phyloP scores from a whole-genome alignment of 345 rosid genomes.

The Barbarea vulgaris region DNA sequence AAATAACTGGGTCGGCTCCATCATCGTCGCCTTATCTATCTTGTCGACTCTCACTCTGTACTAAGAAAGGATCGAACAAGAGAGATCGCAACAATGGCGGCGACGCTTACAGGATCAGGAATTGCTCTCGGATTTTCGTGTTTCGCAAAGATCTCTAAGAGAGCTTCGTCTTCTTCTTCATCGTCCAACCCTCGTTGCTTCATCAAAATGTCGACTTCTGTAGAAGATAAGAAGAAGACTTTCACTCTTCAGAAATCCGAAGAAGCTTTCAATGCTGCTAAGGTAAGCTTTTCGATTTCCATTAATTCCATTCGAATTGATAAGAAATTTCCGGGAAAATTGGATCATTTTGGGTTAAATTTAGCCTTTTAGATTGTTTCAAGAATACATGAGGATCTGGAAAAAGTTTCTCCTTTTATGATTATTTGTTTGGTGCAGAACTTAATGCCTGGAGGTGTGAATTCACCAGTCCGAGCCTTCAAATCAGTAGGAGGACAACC shows the following conservation, averaged over 20 bases:
- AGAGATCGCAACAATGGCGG: conserved; percentile 37
- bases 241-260: conserved; percentile 71
- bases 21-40: conserved; percentile 5
- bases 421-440: conserved; percentile 44
- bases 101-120: conserved; percentile 46
- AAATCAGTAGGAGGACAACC: conserved; percentile 90
- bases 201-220: conserved; percentile 57
- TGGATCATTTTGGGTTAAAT: neutral
- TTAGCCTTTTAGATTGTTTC: neutral
- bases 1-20: neutral
- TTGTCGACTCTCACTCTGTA: conserved; percentile 8
- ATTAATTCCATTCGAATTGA: neutral
- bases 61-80: too few relatives aligned
- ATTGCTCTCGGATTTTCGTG: conserved; percentile 46
- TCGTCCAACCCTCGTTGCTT: conserved; percentile 34
- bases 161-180: conserved; percentile 33
- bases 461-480: conserved; percentile 86
- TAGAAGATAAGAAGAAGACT: conserved; percentile 52
- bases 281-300: conserved; percentile 44
- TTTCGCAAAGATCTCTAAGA: conserved; percentile 35
- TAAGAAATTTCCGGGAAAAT: neutral
- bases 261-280: conserved; percentile 73
- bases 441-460: conserved; percentile 87
- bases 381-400: neutral
- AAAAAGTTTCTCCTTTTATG: neutral